Evolutionary conservation across 2,329 filamentous ascomycete species (phyloP).

Genomic region (Fusarium penzigii): DNA sequence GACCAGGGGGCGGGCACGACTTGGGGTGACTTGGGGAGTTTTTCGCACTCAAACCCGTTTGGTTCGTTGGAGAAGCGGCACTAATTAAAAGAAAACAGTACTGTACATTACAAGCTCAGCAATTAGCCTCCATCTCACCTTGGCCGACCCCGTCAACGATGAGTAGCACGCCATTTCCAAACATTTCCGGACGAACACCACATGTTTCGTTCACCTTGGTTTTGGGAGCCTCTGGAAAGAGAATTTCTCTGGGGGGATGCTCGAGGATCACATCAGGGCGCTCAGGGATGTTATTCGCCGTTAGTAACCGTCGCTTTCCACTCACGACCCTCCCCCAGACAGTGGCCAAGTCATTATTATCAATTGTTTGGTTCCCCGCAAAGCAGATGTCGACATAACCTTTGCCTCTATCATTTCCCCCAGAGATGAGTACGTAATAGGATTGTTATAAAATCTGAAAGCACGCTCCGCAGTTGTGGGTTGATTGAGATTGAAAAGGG

Average conservation of each 20-base stretch:
- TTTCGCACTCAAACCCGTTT: conserved; percentile 9
- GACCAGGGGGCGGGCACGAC: not conserved
- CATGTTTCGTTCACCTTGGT: not conserved
- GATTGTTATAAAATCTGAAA: not conserved
- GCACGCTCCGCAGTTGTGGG: not conserved
- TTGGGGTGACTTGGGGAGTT: conserved; percentile 15
- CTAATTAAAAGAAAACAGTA: not conserved
- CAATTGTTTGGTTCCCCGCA: not conserved
- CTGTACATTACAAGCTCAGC: not conserved
- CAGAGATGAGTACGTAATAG: not conserved
- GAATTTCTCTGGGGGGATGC: not conserved
- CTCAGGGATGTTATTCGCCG: conserved; percentile 8
- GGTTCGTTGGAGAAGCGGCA: not conserved
- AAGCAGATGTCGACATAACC: not conserved
- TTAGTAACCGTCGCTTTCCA: conserved; percentile 17
- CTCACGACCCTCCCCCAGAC: conserved; percentile 18
- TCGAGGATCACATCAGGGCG: conserved; percentile 6
- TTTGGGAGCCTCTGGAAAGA: not conserved
- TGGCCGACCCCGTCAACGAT: not conserved
- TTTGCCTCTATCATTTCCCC: not conserved
- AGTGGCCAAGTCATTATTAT: conserved; percentile 12
- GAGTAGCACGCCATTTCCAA: too few relatives aligned
- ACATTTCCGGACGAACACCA: too few relatives aligned
- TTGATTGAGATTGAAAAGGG: not conserved
- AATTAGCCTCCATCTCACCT: not conserved